phyloP scores from a whole-genome alignment of 805 yeast species.

The Lipomyces chichibuensis region DNA sequence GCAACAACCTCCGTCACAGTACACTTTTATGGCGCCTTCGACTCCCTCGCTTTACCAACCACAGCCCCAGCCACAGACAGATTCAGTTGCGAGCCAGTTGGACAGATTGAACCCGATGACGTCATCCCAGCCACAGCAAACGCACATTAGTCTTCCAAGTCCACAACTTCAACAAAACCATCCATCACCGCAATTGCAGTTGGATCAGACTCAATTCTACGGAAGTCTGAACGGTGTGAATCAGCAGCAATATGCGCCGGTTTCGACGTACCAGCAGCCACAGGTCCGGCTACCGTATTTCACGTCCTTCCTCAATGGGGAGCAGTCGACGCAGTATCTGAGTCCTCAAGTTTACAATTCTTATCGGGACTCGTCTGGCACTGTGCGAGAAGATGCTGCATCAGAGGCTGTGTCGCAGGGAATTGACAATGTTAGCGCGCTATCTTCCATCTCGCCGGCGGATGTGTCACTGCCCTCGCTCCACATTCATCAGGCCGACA shows the following conservation, averaged over 20 bases:
- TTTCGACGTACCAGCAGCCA: background rate
- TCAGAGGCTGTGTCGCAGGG: background rate
- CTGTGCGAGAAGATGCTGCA: background rate
- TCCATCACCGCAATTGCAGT: background rate
- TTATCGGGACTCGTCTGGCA: background rate
- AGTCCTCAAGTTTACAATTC: background rate
- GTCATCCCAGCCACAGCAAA: conserved; percentile 5
- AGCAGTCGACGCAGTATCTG: background rate
- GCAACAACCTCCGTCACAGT: conserved; percentile 15
- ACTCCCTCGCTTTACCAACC: background rate
- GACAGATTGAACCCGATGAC: conserved; percentile 4
- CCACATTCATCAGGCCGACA: background rate
- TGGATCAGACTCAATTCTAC: conserved; percentile 1
- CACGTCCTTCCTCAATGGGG: background rate
- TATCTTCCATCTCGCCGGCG: background rate
- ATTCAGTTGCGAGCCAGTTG: background rate
- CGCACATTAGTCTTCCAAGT: background rate
- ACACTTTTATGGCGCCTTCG: background rate
- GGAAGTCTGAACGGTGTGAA: background rate
- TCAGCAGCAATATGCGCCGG: background rate
- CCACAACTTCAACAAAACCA: conserved; percentile 14
- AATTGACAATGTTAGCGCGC: background rate
- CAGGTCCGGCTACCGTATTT: conserved; percentile 1
- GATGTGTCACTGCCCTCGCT: background rate
- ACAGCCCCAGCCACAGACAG: conserved; percentile 11